Evolutionary conservation across 768 basidiomycete genomes (phyloP).

Genomic region (Termitomyces titanicus): DNA sequence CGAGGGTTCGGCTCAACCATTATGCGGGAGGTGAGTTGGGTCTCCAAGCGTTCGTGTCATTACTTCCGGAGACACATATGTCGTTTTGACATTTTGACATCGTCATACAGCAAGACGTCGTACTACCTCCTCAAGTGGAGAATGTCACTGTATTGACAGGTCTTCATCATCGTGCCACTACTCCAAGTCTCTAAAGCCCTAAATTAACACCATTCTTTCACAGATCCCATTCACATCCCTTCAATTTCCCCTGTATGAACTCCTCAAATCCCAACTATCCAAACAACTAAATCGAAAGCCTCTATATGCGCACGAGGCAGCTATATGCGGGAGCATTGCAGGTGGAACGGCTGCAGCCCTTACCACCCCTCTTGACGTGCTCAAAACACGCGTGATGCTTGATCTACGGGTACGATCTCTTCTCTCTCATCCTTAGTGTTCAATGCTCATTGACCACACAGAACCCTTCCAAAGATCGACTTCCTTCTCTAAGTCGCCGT

Average conservation of each 20-base stretch:
- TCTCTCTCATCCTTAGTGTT: background rate
- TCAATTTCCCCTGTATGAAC: constrained; percentile 95
- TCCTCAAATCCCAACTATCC: constrained; percentile 70
- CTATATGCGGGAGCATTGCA: constrained; percentile 85
- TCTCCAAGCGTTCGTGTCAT: background rate
- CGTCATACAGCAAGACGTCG: no score
- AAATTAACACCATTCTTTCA: background rate
- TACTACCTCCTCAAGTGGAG: background rate
- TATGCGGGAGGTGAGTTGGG: constrained; percentile 35
- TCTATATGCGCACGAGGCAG: constrained; percentile 72
- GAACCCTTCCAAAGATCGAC: constrained; percentile 44
- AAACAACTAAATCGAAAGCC: constrained; percentile 46
- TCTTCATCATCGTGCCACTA: background rate
- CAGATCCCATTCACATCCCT: constrained; percentile 96
- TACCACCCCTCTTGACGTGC: constrained; percentile 94
- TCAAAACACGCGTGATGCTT: constrained; percentile 97
- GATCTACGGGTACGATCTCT: constrained; percentile 64
- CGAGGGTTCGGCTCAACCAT: constrained; percentile 83
- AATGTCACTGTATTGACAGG: background rate
- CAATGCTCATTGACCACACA: constrained; percentile 19
- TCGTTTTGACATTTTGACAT: background rate
- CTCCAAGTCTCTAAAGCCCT: constrained; percentile 26
- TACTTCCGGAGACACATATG: background rate
- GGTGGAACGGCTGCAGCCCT: constrained; percentile 86
- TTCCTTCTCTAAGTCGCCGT: constrained; percentile 55